Evolutionary conservation across 805 yeast species (phyloP).

Genomic region (Starmerella gropengiesseri): DNA sequence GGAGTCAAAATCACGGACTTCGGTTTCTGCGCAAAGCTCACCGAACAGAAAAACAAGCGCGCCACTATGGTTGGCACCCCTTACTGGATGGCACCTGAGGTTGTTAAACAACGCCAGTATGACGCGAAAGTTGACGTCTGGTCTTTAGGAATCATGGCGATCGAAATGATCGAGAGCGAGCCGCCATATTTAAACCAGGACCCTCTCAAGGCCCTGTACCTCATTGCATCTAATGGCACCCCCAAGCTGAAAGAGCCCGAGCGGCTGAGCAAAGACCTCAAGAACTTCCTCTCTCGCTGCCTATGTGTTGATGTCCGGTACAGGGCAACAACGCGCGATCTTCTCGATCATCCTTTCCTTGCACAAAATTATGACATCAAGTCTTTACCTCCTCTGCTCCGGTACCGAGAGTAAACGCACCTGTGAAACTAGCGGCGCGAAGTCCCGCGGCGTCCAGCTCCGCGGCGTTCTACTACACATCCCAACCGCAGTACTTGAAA

Average conservation of each 20-base stretch:
- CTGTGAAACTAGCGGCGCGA: too few relatives aligned
- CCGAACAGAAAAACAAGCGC: slow-evolving; percentile 59
- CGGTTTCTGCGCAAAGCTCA: slow-evolving; percentile 72
- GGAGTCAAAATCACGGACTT: slow-evolving; percentile 92
- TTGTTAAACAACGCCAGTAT: slow-evolving; percentile 66
- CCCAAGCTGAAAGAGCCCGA: slow-evolving; percentile 67
- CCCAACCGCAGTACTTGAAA: too few relatives aligned
- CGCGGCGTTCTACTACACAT: neutral
- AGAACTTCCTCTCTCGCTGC: slow-evolving; percentile 80
- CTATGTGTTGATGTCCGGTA: slow-evolving; percentile 87
- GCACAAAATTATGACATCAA: slow-evolving; percentile 25
- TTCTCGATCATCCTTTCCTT: slow-evolving; percentile 58
- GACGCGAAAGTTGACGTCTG: slow-evolving; percentile 76
- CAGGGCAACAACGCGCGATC: slow-evolving; percentile 83
- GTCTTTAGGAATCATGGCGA: slow-evolving; percentile 78
- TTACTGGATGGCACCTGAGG: slow-evolving; percentile 88
- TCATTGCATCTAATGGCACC: slow-evolving; percentile 73
- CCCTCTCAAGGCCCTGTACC: slow-evolving; percentile 62
- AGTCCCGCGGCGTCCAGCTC: too few relatives aligned
- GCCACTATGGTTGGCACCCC: slow-evolving; percentile 86
- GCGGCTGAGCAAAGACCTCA: slow-evolving; percentile 58
- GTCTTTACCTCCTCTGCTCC: slow-evolving; percentile 30
- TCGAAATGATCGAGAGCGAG: slow-evolving; percentile 78
- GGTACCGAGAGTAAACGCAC: slow-evolving; percentile 16
- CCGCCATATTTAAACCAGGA: slow-evolving; percentile 76